A percentile compares a stretch with the other conserved stretches of the same genome.
phyloP scores from a whole-genome alignment of 2,329 filamentous ascomycete species.

The Phoma sp. region DNA sequence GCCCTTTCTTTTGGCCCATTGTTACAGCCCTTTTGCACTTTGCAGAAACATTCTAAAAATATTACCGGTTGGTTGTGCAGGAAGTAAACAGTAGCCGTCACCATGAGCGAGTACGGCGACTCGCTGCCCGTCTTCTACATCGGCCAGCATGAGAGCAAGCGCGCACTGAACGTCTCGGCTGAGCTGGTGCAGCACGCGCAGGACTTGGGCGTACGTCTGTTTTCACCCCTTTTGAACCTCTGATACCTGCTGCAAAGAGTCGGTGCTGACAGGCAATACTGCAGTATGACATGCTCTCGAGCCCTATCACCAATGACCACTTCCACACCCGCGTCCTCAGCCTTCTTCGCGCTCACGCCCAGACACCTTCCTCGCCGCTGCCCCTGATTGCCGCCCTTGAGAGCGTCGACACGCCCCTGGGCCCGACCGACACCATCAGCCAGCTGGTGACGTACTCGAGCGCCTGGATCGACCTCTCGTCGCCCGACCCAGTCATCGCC shows the following conservation, averaged over 20 bases:
- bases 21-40: not conserved
- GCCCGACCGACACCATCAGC: conserved; percentile 70
- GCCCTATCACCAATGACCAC: conserved; percentile 75
- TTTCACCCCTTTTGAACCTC: not conserved
- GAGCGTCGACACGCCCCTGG: conserved; percentile 77
- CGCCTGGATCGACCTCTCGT: conserved; percentile 90
- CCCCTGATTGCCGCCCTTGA: conserved; percentile 68
- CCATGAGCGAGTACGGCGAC: conserved; percentile 27
- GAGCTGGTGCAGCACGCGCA: conserved; percentile 70
- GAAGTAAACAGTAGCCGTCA: not conserved
- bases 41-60: too few relatives aligned
- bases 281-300: conserved; percentile 82
- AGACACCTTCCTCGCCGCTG: conserved; percentile 51
- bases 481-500: conserved; percentile 79
- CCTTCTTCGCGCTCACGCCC: conserved; percentile 63
- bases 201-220: conserved; percentile 60
- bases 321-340: conserved; percentile 73
- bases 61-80: too few relatives aligned
- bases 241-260: too few relatives aligned
- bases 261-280: not conserved
- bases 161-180: conserved; percentile 66
- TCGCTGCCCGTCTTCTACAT: conserved; percentile 66
- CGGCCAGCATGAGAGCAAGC: conserved; percentile 73
- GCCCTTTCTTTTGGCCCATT: not conserved
- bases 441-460: conserved; percentile 82